Base-by-base conservation (phyloP, 83 land plant species). In the Larix sibirica region DNA sequence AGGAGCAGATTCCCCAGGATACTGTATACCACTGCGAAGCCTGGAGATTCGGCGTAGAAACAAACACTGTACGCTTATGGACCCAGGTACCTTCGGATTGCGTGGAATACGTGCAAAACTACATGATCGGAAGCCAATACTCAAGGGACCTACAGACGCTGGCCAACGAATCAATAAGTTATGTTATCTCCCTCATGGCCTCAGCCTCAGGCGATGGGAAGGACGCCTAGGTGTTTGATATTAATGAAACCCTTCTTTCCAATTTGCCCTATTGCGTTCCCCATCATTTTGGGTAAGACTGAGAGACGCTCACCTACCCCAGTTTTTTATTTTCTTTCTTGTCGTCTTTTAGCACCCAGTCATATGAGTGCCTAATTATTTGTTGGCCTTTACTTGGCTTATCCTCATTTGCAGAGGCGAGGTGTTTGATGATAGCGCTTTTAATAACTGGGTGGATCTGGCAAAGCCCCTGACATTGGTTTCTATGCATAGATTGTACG, bases 221-320 rank as follows among this genome's bases (percentile, higher is more conserved):
- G 86, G 90, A 90, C 82, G 89, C 64, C 24, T 93, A 92, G 95
- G 83, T 93, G 3, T 93, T 93, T 70, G 95, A 93, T 59, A 40
- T 93, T 62, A 92, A 93, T 59, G 95, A 93, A 86, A 93, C 95
- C 23, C 76, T 90, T 69, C 91, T 93, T 65, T 90, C 91, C 26
- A 92, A 90, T 83, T 23, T 90, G 62, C 92, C 95, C 17, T 92
- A 84, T 67, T 92, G 90, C 59, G 81, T 47, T 26, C 81, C 1
- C 24, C 79, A 87, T 62, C 86, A 85, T 18, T 92, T 71, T 50
- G 91, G 94, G 91, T 89, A 83, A 67, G 61, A 68, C 38, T 68
- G 20, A 68, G 42, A 4, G 20, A 44, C 50, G 9, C 50, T 44
- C 7, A 44, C 50, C 50, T 9, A 7, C 50, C 50, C 50, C 50